Conservation (phyloP, 345 rosid species). For the Hypericum perforatum region DNA sequence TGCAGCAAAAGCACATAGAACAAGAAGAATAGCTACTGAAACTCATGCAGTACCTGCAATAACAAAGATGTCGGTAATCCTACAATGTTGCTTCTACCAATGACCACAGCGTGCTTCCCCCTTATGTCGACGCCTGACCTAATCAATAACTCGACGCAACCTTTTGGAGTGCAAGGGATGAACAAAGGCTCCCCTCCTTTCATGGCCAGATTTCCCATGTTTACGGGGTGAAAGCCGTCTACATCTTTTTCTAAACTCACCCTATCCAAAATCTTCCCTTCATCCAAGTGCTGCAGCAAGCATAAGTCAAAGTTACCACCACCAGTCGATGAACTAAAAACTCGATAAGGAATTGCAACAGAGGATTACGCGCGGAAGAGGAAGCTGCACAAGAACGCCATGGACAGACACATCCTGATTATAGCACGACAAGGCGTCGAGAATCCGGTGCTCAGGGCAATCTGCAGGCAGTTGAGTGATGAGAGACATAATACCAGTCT, state of each 20-base stretch:
- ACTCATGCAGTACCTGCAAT: conserved; percentile 53
- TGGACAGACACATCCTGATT: conserved; percentile 64
- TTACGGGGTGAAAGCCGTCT: conserved; percentile 78
- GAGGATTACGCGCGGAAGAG: conserved; percentile 68
- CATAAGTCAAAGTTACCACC: background rate
- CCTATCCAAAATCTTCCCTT: conserved; percentile 54
- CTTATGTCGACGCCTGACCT: conserved; percentile 63
- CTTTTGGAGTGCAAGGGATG: conserved; percentile 83
- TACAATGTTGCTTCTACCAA: conserved; percentile 88
- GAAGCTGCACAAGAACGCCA: conserved; percentile 92
- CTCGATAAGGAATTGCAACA: background rate
- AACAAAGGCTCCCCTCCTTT: conserved; percentile 84
- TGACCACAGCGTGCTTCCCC: conserved; percentile 76
- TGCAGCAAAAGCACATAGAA: conserved; percentile 1
- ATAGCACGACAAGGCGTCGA: conserved; percentile 33
- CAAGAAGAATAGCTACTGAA: background rate
- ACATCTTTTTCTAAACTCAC: conserved; percentile 78
- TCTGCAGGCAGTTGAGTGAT: conserved; percentile 41
- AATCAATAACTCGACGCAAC: conserved; percentile 68
- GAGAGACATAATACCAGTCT: conserved; percentile 71
- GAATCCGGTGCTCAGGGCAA: conserved; percentile 48
- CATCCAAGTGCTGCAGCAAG: conserved; percentile 72
- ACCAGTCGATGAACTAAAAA: too few species aligned
- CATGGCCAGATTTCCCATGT: conserved; percentile 90
- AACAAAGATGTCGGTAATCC: conserved; percentile 75